Evolutionary conservation across 140 eudicot genomes (phyloP).

Genomic region (Oenanthe javanica): DNA sequence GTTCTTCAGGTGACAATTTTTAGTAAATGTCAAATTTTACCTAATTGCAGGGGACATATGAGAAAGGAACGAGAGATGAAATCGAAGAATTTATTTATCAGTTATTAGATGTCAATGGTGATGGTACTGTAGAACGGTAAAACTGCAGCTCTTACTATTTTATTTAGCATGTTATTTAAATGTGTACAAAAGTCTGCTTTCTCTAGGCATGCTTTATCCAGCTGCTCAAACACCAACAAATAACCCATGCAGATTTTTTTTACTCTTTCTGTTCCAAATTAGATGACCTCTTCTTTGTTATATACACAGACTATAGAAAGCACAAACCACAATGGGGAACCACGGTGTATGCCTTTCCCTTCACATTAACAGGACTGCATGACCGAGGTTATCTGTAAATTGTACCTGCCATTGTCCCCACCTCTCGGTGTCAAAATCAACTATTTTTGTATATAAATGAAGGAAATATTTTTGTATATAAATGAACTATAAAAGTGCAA

Average conservation of each 20-base stretch:
- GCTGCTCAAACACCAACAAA: background rate
- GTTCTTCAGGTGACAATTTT: background rate
- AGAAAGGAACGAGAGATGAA: slow-evolving; percentile 86
- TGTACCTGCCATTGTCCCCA: background rate
- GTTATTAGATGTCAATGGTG: slow-evolving; percentile 60
- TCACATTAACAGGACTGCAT: background rate
- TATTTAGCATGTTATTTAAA: background rate
- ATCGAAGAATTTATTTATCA: slow-evolving; percentile 76
- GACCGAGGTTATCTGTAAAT: background rate
- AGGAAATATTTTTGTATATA: background rate
- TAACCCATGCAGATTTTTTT: background rate
- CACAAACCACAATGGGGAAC: background rate
- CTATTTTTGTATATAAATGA: no score
- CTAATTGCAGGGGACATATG: slow-evolving; percentile 69
- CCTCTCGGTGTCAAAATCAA: background rate
- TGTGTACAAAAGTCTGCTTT: background rate
- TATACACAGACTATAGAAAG: background rate
- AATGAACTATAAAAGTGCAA: background rate
- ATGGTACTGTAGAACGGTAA: slow-evolving; percentile 71
- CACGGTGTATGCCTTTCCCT: no score
- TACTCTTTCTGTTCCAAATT: background rate
- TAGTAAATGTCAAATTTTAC: background rate
- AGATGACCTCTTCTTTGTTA: background rate
- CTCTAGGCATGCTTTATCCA: background rate
- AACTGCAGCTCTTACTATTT: background rate